Conservation (phyloP, 306 rosid genomes). For the Medicago truncatula region DNA sequence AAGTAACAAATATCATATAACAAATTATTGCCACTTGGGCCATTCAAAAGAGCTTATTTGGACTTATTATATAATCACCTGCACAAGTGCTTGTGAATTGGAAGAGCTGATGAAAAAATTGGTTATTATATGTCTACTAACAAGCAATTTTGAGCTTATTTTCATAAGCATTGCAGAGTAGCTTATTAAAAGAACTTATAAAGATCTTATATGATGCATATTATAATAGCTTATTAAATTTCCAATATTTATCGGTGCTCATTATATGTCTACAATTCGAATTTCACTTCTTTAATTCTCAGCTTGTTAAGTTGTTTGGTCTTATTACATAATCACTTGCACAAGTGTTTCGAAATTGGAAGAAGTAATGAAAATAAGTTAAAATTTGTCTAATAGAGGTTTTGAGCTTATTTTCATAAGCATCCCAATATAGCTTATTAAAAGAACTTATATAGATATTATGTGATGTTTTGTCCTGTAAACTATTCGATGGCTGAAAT, state of each 20-base stretch:
- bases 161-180: not conserved
- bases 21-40: not conserved
- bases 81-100: not conserved
- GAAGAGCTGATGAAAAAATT: not conserved
- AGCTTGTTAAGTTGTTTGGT: not conserved
- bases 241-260: too few relatives aligned
- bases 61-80: not conserved
- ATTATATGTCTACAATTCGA: too few relatives aligned
- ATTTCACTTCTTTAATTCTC: too few relatives aligned
- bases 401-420: not conserved
- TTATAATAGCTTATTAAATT: too few relatives aligned
- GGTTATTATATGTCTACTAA: not conserved
- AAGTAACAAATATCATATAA: not conserved
- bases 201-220: not conserved
- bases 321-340: not conserved
- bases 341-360: constrained; percentile 2
- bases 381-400: not conserved
- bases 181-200: not conserved
- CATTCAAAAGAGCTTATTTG: not conserved
- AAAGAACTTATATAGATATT: too few relatives aligned
- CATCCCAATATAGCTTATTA: not conserved
- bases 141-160: not conserved
- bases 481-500: not conserved
- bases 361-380: not conserved
- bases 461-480: not conserved